Conservation (phyloP, 140 eudicot genomes). For the Flaveria floridana region DNA sequence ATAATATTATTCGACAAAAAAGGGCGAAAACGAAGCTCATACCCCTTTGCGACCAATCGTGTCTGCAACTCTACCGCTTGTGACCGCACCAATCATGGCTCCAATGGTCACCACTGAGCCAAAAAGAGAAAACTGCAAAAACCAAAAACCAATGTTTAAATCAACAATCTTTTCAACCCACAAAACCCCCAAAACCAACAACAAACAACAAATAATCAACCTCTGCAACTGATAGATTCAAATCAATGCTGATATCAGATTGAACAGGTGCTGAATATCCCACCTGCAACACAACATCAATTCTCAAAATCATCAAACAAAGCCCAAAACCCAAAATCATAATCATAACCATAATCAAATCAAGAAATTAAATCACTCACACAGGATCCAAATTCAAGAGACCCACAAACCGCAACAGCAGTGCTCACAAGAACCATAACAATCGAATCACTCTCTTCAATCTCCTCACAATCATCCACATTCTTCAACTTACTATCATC, state of each 20-base stretch:
- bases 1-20: not conserved
- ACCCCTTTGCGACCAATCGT: slow-evolving; percentile 42
- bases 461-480: slow-evolving; percentile 31
- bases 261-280: slow-evolving; percentile 87
- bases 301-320: not conserved
- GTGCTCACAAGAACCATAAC: slow-evolving; percentile 70
- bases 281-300: slow-evolving; percentile 49
- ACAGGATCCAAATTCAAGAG: slow-evolving; percentile 87
- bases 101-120: slow-evolving; percentile 80
- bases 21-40: slow-evolving; percentile 23
- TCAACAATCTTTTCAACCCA: slow-evolving; percentile 3
- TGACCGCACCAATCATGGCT: slow-evolving; percentile 77
- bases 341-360: not conserved
- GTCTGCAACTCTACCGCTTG: slow-evolving; percentile 57
- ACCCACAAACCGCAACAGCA: slow-evolving; percentile 87
- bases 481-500: slow-evolving; percentile 24
- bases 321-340: not conserved
- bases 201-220: slow-evolving; percentile 26
- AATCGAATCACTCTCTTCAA: slow-evolving; percentile 40
- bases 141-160: slow-evolving; percentile 4
- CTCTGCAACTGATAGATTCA: slow-evolving; percentile 61
- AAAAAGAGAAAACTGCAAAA: slow-evolving; percentile 72
- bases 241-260: slow-evolving; percentile 59
- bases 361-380: slow-evolving; percentile 46
- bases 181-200: not conserved